Conservation (phyloP, 1,139 yeast genomes). For the Candida labiduridarum region DNA sequence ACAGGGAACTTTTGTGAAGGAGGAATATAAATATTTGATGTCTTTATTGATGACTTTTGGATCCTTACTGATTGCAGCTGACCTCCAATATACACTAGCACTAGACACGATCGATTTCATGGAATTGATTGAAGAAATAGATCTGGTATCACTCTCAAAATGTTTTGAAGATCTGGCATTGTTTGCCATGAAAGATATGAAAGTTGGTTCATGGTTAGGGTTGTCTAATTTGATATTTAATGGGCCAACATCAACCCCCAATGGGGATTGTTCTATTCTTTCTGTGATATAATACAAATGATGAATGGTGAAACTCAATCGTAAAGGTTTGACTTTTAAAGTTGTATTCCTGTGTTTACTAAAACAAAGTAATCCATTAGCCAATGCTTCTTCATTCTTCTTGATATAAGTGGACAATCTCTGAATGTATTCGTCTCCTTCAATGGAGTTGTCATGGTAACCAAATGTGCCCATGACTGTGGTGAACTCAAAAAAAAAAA, state of each 20-base stretch:
- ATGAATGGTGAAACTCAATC: conserved; percentile 60
- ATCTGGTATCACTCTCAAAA: conserved; percentile 58
- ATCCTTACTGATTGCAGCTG: conserved; percentile 39
- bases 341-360: conserved; percentile 31
- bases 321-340: conserved; percentile 46
- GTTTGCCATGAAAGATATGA: conserved; percentile 52
- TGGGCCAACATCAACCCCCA: conserved; percentile 64
- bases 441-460: conserved; percentile 33
- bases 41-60: conserved; percentile 50
- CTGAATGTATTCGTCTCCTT: conserved; percentile 47
- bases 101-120: conserved; percentile 57
- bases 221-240: conserved; percentile 59
- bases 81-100: conserved; percentile 49
- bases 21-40: conserved; percentile 60
- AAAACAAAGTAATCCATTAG: conserved; percentile 47
- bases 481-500: not conserved
- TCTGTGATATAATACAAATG: conserved; percentile 64
- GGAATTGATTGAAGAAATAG: conserved; percentile 64
- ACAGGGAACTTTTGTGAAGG: conserved; percentile 68
- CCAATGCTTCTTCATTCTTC: conserved; percentile 47
- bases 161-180: conserved; percentile 46
- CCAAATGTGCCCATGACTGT: conserved; percentile 22
- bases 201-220: conserved; percentile 60
- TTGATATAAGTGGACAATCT: conserved; percentile 43
- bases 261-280: conserved; percentile 54